phyloP scores from a whole-genome alignment of 108 stramenopile species.

The Chaetoceros tenuissimus region DNA sequence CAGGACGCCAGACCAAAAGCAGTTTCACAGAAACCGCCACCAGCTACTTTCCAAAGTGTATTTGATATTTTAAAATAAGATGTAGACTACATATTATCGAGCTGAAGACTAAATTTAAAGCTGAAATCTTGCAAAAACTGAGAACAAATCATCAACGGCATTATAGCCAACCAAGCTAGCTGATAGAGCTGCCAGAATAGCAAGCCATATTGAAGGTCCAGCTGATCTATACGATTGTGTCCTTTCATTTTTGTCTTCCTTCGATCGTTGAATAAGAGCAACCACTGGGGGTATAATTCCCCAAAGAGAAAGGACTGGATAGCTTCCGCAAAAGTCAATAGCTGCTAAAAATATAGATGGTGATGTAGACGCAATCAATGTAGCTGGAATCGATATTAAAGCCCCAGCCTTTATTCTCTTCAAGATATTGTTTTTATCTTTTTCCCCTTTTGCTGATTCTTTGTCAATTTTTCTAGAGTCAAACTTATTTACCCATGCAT shows the following conservation, averaged over 20 bases:
- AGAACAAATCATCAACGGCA: not conserved
- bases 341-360: constrained; percentile 8
- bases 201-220: not conserved
- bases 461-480: not conserved
- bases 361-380: constrained; percentile 5
- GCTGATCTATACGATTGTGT: not conserved
- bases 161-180: not conserved
- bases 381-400: constrained; percentile 1
- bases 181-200: not conserved
- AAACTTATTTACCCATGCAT: not conserved
- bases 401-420: not conserved
- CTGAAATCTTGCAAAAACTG: not conserved
- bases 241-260: not conserved
- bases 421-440: not conserved
- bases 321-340: constrained; percentile 16
- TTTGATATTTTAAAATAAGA: too few species aligned
- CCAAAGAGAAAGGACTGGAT: constrained; percentile 10
- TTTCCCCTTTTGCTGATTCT: not conserved
- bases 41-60: too few species aligned
- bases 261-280: not conserved
- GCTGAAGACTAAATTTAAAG: too few species aligned
- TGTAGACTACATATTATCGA: too few species aligned
- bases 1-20: too few species aligned
- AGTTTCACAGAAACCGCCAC: too few species aligned
- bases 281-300: constrained; percentile 8